Evolutionary conservation across 495 filamentous ascomycete genomes (phyloP).

Genomic region (Viridothelium virens): DNA sequence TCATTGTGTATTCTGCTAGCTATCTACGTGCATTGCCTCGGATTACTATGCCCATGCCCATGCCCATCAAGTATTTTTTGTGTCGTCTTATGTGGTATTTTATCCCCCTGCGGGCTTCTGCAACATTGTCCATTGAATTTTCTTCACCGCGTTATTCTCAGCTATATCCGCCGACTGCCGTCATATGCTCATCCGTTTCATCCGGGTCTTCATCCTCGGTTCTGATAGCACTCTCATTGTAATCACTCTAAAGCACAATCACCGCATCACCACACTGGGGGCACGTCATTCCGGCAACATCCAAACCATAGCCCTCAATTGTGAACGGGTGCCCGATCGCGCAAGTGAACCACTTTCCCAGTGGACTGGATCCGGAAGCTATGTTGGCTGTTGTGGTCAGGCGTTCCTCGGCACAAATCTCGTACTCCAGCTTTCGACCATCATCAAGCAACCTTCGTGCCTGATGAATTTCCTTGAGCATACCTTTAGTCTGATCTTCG

Average conservation of each 20-base stretch:
- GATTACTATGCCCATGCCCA: too few species aligned
- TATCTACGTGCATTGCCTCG: too few species aligned
- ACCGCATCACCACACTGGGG: conserved; percentile 53
- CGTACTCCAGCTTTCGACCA: background rate
- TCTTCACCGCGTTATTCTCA: too few species aligned
- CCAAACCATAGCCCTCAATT: conserved; percentile 61
- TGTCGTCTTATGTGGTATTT: too few species aligned
- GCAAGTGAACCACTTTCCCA: conserved; percentile 52
- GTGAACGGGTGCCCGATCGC: conserved; percentile 61
- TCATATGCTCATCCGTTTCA: background rate
- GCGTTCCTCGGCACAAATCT: conserved; percentile 37
- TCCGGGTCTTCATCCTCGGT: background rate
- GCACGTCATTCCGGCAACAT: conserved; percentile 44
- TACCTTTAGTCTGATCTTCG: conserved; percentile 27
- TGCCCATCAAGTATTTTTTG: too few species aligned
- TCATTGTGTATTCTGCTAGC: too few species aligned
- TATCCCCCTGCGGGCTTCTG: background rate
- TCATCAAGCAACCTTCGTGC: conserved; percentile 13
- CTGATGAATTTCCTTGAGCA: conserved; percentile 34
- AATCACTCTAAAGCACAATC: background rate
- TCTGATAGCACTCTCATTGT: background rate
- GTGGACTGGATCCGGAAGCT: conserved; percentile 22
- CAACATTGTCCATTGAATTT: background rate
- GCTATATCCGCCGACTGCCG: background rate
- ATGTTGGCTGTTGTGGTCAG: conserved; percentile 31